These are phyloP conservation scores for Pouteria glomerata DNA, from an alignment of 148 eudicot species.

Conservation along the genomic window DNA sequence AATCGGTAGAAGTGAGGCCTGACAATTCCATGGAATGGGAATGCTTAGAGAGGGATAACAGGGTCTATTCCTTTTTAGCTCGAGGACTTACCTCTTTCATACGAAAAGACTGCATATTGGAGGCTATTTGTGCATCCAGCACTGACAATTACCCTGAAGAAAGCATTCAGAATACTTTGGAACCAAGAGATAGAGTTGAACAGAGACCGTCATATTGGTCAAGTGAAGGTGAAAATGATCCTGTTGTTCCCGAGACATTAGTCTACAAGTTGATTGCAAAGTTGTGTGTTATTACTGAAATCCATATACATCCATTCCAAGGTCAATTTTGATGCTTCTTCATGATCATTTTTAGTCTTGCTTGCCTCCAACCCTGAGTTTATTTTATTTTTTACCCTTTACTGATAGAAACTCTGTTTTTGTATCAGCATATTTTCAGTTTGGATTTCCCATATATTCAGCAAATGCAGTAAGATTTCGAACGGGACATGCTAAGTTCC, in stretches of 20 bases:
- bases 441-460: slow-evolving; percentile 67
- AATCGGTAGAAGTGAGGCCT: slow-evolving; percentile 27
- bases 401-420: slow-evolving; percentile 14
- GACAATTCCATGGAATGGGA: slow-evolving; percentile 34
- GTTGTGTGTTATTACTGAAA: slow-evolving; percentile 56
- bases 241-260: slow-evolving; percentile 60
- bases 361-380: neutral
- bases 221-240: slow-evolving; percentile 57
- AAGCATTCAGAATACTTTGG: slow-evolving; percentile 65
- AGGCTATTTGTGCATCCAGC: slow-evolving; percentile 72
- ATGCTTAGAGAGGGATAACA: slow-evolving; percentile 44
- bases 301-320: slow-evolving; percentile 67
- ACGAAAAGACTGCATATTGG: slow-evolving; percentile 49
- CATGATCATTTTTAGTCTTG: neutral
- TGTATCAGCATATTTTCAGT: slow-evolving; percentile 69
- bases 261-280: slow-evolving; percentile 49
- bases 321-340: slow-evolving; percentile 28
- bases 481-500: slow-evolving; percentile 45
- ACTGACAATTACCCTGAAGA: slow-evolving; percentile 85
- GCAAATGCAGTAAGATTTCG: slow-evolving; percentile 71
- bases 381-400: neutral
- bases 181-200: slow-evolving; percentile 51
- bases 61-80: slow-evolving; percentile 41
- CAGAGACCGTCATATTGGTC: slow-evolving; percentile 76
- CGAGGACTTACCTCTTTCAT: slow-evolving; percentile 33